Percentiles rank a stretch among this genome's conserved stretches.
These are phyloP conservation scores for Isatis tinctoria DNA, from an alignment of 345 rosid genomes.

Conservation along the genomic window DNA sequence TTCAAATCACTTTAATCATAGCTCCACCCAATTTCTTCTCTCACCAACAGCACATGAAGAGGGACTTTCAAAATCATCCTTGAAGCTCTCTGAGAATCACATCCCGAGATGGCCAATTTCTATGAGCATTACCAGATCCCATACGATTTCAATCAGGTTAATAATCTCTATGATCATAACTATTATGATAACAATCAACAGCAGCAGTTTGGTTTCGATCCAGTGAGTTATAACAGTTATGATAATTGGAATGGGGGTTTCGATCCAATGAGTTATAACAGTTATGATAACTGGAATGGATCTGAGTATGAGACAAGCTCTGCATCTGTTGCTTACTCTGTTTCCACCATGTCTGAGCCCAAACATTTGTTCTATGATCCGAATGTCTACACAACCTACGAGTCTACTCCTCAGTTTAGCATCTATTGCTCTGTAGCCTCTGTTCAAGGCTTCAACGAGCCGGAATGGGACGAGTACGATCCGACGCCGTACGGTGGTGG, in stretches of 20 bases:
- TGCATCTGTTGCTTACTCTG: conserved; percentile 44
- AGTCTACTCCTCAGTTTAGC: conserved; percentile 34
- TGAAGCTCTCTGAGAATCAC: conserved; percentile 4
- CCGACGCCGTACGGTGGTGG: conserved; percentile 81
- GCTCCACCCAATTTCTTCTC: background rate
- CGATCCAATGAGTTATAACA: conserved; percentile 11
- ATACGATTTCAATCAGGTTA: conserved; percentile 14
- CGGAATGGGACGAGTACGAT: conserved; percentile 63
- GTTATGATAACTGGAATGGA: conserved; percentile 25
- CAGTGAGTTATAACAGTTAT: conserved; percentile 7
- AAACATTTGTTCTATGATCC: conserved; percentile 32
- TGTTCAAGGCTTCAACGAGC: conserved; percentile 43
- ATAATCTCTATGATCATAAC: conserved; percentile 17
- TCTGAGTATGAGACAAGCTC: conserved; percentile 17
- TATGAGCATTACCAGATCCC: conserved; percentile 26
- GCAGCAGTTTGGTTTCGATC: background rate
- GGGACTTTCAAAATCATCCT: background rate
- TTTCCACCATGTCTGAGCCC: conserved; percentile 38
- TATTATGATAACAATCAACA: conserved; percentile 4
- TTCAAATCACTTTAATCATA: conserved; percentile 10
- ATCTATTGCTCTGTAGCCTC: conserved; percentile 46
- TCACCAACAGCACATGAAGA: background rate
- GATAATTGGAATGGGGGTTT: conserved; percentile 25
- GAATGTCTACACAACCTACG: conserved; percentile 15
- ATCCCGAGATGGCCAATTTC: conserved; percentile 10